These are phyloP conservation scores for Gossypium longicalyx DNA, from an alignment of 345 rosid genomes.

Conservation along the genomic window DNA sequence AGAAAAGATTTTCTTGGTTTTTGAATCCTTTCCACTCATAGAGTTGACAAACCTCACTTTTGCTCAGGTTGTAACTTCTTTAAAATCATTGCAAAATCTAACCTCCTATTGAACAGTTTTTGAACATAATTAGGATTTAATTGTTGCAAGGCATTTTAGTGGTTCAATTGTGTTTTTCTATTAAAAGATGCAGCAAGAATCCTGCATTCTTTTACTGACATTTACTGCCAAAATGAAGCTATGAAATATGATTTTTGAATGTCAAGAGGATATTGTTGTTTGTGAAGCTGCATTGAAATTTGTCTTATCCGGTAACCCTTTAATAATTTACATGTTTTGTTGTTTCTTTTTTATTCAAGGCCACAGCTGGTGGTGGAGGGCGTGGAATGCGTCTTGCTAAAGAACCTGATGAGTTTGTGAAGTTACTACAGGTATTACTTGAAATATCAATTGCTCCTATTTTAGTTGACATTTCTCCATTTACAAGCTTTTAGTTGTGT, in stretches of 20 bases:
- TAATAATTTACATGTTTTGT: not conserved
- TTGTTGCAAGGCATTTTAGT: not conserved
- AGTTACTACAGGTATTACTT: constrained; percentile 73
- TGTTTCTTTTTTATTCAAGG: constrained; percentile 38
- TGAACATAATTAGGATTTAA: not conserved
- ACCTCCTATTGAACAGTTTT: not conserved
- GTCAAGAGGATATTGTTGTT: not conserved
- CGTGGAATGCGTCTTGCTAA: constrained; percentile 99
- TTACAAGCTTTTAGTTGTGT: not conserved
- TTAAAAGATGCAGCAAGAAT: not conserved
- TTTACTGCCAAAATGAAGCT: not conserved
- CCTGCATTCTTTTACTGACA: not conserved
- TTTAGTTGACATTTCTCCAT: not conserved
- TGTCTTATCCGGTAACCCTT: not conserved
- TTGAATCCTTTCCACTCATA: not conserved
- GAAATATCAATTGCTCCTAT: constrained; percentile 12
- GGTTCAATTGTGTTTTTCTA: not conserved
- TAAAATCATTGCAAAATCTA: constrained; percentile 3
- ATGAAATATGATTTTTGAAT: constrained; percentile 6
- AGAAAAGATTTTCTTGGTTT: not conserved
- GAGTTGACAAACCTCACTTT: not conserved
- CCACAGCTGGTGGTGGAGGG: constrained; percentile 99
- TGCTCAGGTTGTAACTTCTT: not conserved
- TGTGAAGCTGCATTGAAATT: not conserved
- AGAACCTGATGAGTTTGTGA: constrained; percentile 90